Evolutionary conservation across 2,329 filamentous ascomycete species (phyloP), one percentile per base, ranked within the genome.

Genomic region (Cercospora sesami): DNA sequence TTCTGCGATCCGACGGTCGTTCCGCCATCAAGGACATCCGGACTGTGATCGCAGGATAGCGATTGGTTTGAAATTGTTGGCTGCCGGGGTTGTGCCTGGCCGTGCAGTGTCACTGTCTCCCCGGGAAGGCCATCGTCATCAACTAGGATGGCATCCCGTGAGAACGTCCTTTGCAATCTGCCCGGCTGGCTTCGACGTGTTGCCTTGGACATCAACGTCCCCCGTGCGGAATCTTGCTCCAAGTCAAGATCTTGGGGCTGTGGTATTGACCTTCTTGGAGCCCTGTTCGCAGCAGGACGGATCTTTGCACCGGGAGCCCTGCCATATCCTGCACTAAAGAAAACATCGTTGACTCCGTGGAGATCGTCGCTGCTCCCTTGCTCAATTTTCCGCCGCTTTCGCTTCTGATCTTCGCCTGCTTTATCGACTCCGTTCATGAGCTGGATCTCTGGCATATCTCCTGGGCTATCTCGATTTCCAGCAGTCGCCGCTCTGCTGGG

Each of bases 1-100:
- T 21, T 33, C 28, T 48, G 53, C 16, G 58, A 36, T 28, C 12
- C 53, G 0, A 70, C 28, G 30, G 68, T 70, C 1, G 28, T 55
- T 9, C 14, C 66, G 1, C 66, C 66, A 16, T 59, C 28, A 14
- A 70, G 63, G n/a, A 33, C 63, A 18, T 70, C 68, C 31, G 61
- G 45, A 26, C 68, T 70, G 9, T 55, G 55, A 5, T 63, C 63
- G n/a, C 39, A 51, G 12, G 55, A 2, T 16, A 9, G 36, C 28
- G 33, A 12, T 5, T 18, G 59, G 28, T 55, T 55, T 5, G 33
- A 12, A 2, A 28, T 0, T n/a, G 4, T 8, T 18, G 31, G 28
- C 2, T 59, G 16, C 5, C 10, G 55, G 28, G 26, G 23, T 6
- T 36, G 55, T 7, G n/a, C n/a, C 16, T 18, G 55, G 12, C n/a